A percentile compares a stretch with the other conserved stretches of the same genome.
These are phyloP conservation scores for Talaromyces sp. DNA, from an alignment of 2,329 filamentous ascomycete species.

Conservation along the genomic window DNA sequence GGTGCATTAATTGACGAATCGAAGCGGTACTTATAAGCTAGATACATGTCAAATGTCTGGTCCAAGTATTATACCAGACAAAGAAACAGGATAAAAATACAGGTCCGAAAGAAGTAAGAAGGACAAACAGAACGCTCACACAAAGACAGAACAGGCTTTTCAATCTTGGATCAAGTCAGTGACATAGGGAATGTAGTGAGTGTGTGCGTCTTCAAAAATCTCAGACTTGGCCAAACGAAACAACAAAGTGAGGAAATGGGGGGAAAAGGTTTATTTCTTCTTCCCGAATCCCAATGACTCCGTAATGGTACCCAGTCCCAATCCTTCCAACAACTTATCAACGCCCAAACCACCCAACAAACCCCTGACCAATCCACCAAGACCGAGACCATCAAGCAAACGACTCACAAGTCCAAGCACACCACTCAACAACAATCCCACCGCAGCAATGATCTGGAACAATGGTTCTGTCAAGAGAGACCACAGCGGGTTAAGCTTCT, in stretches of 20 bases:
- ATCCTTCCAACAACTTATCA: constrained; percentile 47
- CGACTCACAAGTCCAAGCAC: constrained; percentile 81
- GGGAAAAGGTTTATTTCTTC: constrained; percentile 43
- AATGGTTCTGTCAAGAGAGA: constrained; percentile 69
- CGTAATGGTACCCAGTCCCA: constrained; percentile 51
- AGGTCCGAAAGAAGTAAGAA: constrained; percentile 18
- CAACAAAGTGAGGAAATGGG: no score
- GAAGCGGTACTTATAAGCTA: background rate
- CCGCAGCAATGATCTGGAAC: constrained; percentile 87
- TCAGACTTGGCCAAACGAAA: no score
- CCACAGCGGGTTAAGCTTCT: constrained; percentile 90
- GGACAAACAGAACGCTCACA: constrained; percentile 19
- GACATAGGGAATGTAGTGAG: background rate
- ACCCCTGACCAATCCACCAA: constrained; percentile 76
- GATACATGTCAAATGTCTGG: background rate
- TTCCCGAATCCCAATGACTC: constrained; percentile 44
- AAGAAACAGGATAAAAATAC: background rate
- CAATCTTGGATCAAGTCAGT: background rate
- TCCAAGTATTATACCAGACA: background rate
- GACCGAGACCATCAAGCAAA: constrained; percentile 73
- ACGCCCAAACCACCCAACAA: constrained; percentile 57
- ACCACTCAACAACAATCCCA: constrained; percentile 76
- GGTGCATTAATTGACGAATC: background rate
- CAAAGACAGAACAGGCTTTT: background rate
- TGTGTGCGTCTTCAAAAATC: background rate